Base-by-base conservation (phyloP, 352 stramenopile species). In the Pythium grandisporangium region DNA sequence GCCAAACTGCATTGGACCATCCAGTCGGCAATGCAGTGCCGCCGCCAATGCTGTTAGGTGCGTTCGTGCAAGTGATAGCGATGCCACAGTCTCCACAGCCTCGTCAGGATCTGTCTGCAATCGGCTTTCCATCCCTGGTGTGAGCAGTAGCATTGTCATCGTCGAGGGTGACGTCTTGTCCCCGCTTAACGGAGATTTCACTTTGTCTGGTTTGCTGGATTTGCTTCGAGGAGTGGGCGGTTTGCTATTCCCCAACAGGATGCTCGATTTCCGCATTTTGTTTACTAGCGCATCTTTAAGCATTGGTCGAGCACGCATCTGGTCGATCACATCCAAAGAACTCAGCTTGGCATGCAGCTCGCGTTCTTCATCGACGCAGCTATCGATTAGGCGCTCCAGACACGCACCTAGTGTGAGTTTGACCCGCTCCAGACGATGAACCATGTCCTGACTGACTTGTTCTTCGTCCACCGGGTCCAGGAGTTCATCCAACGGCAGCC, bases 401-500 rank as follows among this genome's bases (percentile, higher is more conserved):
- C 55, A 42, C 11, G 49, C 19, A 3, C 67, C 45, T 14, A 72
- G 21, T 10, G 29, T 42, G 7, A 38, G 23, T 30, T 47, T 53
- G 54, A 78, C 61, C 17, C 42, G 46, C n/a, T 61, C 32, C 1
- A 67, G 37, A 5, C 46, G 41, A 2, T 57, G 48, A 3, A 45
- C 12, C 27, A 59, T 59, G 42, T 24, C 8, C n/a, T 32, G 23
- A 3, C 37, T 35, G 21, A 72, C 43, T 25, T 57, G 35, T 4
- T 44, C 19, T 6, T 33, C 39, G 53, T 72, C 45, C 22, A 51
- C 52, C 0, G 41, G 26, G 17, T 79, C 70, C 2, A 79, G 37
- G 3, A 80, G 27, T 23, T 74, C 66, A 17, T 67, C 53, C 2
- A 83, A 39, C 4, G 41, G 21, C 8, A 58, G 63, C 42, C 40